These are phyloP conservation scores for Alternaria gansuensis DNA, from an alignment of 2,329 filamentous ascomycete species.

Conservation along the genomic window DNA sequence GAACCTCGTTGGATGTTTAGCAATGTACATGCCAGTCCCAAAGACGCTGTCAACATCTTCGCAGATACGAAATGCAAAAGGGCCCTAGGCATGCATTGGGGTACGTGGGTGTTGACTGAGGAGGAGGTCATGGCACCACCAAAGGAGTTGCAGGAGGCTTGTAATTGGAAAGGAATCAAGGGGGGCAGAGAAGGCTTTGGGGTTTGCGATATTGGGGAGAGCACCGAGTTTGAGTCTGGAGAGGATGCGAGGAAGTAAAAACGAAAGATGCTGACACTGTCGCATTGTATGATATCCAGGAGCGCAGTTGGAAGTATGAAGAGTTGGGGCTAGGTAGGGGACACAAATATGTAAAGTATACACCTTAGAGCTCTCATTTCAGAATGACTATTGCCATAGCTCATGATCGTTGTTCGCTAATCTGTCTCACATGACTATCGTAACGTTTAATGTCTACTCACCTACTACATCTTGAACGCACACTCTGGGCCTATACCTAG, in stretches of 20 bases:
- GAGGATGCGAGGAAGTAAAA: not conserved
- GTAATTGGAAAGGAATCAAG: conserved; percentile 74
- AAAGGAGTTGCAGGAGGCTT: conserved; percentile 72
- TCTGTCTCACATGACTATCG: not conserved
- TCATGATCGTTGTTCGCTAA: not conserved
- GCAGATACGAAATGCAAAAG: conserved; percentile 77
- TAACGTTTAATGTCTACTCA: not conserved
- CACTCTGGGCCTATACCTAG: not conserved
- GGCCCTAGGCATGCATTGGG: conserved; percentile 93
- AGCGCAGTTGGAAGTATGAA: not conserved
- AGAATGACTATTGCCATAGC: not conserved
- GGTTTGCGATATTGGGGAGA: conserved; percentile 85
- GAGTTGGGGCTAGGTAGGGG: not conserved
- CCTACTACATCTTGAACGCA: not conserved
- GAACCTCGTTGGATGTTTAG: conserved; percentile 77
- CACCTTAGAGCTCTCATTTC: not conserved
- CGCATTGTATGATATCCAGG: not conserved
- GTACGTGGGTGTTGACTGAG: conserved; percentile 81
- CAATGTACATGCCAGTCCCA: conserved; percentile 84
- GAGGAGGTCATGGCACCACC: conserved; percentile 90
- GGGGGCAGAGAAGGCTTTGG: conserved; percentile 82
- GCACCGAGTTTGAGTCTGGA: conserved; percentile 68
- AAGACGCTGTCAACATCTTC: conserved; percentile 90
- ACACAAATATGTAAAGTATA: not conserved
- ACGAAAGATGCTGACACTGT: not conserved